phyloP scores from a whole-genome alignment of 2,329 filamentous ascomycete species.

The Teratosphaeria zuluensis region DNA sequence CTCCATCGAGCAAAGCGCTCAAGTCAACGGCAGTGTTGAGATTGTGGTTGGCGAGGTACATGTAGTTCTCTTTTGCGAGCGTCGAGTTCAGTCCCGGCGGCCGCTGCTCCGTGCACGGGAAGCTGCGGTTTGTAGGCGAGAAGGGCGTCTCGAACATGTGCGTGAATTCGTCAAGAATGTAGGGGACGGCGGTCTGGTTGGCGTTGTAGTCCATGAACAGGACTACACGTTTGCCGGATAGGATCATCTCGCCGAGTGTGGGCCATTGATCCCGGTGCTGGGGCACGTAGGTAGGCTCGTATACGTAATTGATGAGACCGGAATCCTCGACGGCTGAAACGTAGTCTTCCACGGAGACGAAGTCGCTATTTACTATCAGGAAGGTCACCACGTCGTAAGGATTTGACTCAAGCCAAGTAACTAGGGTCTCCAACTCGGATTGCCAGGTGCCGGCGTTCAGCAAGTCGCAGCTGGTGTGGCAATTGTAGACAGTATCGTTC shows the following conservation, averaged over 20 bases:
- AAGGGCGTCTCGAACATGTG: constrained; percentile 91
- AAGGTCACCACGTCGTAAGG: constrained; percentile 85
- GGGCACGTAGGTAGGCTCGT: constrained; percentile 59
- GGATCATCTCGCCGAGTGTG: constrained; percentile 66
- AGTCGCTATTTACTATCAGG: constrained; percentile 74
- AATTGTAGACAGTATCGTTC: constrained; percentile 60
- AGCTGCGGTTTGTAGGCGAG: constrained; percentile 56
- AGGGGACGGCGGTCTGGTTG: constrained; percentile 68
- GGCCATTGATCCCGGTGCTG: constrained; percentile 74
- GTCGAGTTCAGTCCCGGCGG: constrained; percentile 56
- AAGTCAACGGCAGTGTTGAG: constrained; percentile 69
- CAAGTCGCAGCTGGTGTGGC: constrained; percentile 74
- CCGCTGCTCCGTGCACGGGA: constrained; percentile 71
- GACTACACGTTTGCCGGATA: constrained; percentile 56
- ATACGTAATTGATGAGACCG: constrained; percentile 64
- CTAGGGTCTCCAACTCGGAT: constrained; percentile 59
- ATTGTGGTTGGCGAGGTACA: constrained; percentile 88
- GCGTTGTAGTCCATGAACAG: constrained; percentile 81
- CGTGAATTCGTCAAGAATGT: constrained; percentile 77
- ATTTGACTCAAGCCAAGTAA: constrained; percentile 61
- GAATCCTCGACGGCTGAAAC: constrained; percentile 58
- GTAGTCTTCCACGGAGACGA: constrained; percentile 56
- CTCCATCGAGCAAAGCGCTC: constrained; percentile 35
- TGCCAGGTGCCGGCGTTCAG: constrained; percentile 72
- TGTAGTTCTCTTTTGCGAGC: constrained; percentile 43